Percentiles rank a stretch among this genome's conserved stretches.
Conservation (phyloP, 2,329 filamentous ascomycete genomes). For the Cordyceps fumosorosea region DNA sequence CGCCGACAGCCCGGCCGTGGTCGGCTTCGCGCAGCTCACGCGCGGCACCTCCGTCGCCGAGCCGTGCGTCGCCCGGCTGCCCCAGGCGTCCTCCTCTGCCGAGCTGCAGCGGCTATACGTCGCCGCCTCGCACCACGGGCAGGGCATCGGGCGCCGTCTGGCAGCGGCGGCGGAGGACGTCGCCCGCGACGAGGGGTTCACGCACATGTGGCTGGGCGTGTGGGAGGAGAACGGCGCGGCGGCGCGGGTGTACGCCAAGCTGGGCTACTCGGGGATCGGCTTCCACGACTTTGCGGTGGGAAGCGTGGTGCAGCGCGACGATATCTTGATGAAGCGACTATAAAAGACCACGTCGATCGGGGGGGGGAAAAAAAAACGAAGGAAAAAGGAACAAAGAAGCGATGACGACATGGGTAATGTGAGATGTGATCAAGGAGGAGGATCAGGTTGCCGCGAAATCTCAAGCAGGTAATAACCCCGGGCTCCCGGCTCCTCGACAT, state of each 20-base stretch:
- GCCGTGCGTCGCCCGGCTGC: conserved; percentile 27
- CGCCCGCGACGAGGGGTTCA: conserved; percentile 30
- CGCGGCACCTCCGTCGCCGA: conserved; percentile 26
- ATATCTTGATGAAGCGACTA: conserved; percentile 32
- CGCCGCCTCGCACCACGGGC: conserved; percentile 26
- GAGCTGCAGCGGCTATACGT: conserved; percentile 41
- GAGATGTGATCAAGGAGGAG: neutral
- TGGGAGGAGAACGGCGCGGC: conserved; percentile 40
- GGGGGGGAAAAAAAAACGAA: neutral
- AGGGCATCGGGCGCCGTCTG: conserved; percentile 31
- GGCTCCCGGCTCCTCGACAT: neutral
- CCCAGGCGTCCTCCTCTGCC: conserved; percentile 19
- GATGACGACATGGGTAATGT: neutral
- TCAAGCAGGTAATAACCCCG: neutral
- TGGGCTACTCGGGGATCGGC: conserved; percentile 34
- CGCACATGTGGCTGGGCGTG: conserved; percentile 39
- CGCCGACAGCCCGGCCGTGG: conserved; percentile 15
- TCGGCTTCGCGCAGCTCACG: conserved; percentile 37
- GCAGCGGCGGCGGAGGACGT: conserved; percentile 24
- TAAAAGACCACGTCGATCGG: neutral
- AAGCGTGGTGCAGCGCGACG: conserved; percentile 33
- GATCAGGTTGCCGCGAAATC: neutral
- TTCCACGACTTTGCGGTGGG: conserved; percentile 37
- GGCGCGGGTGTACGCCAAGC: conserved; percentile 31
- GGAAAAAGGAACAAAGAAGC: neutral